Percentiles rank a stretch among this genome's conserved stretches.
Conservation (phyloP, 176 grass and related monocot genomes). For the Phoenix dactylifera region DNA sequence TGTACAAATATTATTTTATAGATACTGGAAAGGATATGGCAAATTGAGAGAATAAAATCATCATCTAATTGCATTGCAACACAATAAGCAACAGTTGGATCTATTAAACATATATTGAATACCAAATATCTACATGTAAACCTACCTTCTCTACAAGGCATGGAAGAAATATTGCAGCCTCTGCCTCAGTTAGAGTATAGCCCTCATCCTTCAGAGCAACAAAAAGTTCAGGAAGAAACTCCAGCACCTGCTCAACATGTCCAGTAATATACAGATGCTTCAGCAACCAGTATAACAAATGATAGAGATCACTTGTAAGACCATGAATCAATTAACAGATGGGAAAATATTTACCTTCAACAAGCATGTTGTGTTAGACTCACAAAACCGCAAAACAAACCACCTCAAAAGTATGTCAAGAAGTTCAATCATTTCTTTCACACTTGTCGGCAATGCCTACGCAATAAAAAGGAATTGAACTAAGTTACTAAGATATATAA, state of each 20-base stretch:
- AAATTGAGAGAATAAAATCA: no score
- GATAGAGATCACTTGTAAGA: background rate
- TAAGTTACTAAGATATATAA: background rate
- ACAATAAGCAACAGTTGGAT: no score
- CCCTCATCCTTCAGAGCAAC: slow-evolving; percentile 78
- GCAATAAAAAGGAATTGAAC: slow-evolving; percentile 1
- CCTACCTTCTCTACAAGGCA: slow-evolving; percentile 86
- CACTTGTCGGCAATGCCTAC: slow-evolving; percentile 64
- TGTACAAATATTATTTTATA: no score
- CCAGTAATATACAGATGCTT: slow-evolving; percentile 14
- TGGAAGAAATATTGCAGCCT: slow-evolving; percentile 92
- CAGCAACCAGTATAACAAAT: slow-evolving; percentile 1
- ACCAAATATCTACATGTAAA: background rate
- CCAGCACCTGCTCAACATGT: slow-evolving; percentile 51
- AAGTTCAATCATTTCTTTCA: slow-evolving; percentile 83
- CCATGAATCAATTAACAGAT: background rate
- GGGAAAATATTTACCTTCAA: slow-evolving; percentile 55
- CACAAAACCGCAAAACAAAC: slow-evolving; percentile 98
- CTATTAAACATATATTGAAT: no score
- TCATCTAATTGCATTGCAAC: no score
- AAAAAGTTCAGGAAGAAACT: slow-evolving; percentile 97
- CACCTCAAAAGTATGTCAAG: slow-evolving; percentile 93
- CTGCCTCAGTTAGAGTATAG: slow-evolving; percentile 84
- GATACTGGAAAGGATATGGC: no score
- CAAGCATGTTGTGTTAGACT: slow-evolving; percentile 95